Evolutionary conservation across 257 asterid species (phyloP), one percentile per base, ranked within the genome.

Genomic region (Catharanthus roseus): DNA sequence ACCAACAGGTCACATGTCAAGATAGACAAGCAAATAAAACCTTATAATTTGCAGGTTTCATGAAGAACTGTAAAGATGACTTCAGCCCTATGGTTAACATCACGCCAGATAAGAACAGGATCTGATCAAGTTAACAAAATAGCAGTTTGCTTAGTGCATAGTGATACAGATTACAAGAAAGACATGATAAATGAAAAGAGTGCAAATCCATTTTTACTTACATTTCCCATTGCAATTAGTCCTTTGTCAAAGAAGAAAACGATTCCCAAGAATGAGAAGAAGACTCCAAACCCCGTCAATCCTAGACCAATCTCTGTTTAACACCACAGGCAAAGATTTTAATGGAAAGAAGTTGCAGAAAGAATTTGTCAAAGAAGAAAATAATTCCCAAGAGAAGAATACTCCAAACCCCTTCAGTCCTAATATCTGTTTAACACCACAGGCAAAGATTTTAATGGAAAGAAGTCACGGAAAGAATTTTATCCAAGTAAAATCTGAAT

Each of bases 101-200:
- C 83, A 93, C 99, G 44, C 99, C 99, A 39, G 99, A 87, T 75
- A 93, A 70, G 91, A 93, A 93, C 77, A 93, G 96, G 82, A 91
- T 93, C 99, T 93, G 90, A 72, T 78, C 44, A 74, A 77, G 78
- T 54, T 62, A 75, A 68, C 53, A 63, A 67, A 70, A 51, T 50
- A 49, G n/a, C 26, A 42, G 54, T 47, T 42, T 26, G 38, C 18
- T 13, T 24, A 15, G 23, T 15, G 50, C 36, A 38, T 72, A 47
- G 61, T 29, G 69, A 77, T 51, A 77, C 33, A 47, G 60, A 72
- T 55, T 50, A 36, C 29, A 38, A 33, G 34, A 39, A 62, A 53
- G 60, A 58, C 61, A 80, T 10, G 29, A 72, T 39, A 42, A 61
- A 70, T n/a, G 33, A 2, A 55, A 72, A 70, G 63, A 71, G 53